These are phyloP conservation scores for Neurospora tetrasperma DNA, from an alignment of 495 filamentous ascomycete species.

Conservation along the genomic window DNA sequence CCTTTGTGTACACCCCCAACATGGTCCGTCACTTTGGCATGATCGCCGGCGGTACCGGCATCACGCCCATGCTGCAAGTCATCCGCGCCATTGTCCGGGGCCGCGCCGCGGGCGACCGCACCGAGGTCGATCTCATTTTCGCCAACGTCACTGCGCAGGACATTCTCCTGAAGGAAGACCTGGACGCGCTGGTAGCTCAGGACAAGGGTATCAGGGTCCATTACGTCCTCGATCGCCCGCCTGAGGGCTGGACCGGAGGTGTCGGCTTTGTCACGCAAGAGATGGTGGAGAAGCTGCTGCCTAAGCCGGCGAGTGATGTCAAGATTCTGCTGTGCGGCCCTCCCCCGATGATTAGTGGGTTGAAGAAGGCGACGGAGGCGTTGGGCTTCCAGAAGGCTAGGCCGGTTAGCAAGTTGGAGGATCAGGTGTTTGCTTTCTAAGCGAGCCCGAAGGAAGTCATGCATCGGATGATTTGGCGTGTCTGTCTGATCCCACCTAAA, in stretches of 20 bases:
- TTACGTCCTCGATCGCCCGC: constrained; percentile 95
- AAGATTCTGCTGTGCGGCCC: constrained; percentile 96
- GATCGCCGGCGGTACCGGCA: constrained; percentile 95
- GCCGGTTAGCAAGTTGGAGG: constrained; percentile 91
- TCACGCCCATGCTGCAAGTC: constrained; percentile 96
- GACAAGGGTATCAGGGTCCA: constrained; percentile 75
- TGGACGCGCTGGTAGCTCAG: constrained; percentile 65
- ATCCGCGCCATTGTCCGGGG: constrained; percentile 82
- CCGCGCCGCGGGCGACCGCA: constrained; percentile 67
- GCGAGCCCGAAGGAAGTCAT: too few species aligned
- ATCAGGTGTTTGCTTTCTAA: constrained; percentile 98
- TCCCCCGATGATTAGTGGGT: constrained; percentile 89
- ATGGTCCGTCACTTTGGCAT: constrained; percentile 92
- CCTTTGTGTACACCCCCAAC: constrained; percentile 92
- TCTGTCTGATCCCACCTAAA: background rate
- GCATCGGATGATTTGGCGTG: background rate
- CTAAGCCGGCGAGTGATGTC: constrained; percentile 73
- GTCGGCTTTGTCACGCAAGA: constrained; percentile 90
- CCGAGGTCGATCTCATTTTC: constrained; percentile 87
- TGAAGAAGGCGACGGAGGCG: constrained; percentile 89
- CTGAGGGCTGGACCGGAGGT: constrained; percentile 77
- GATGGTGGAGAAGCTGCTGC: constrained; percentile 78
- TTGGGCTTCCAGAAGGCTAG: constrained; percentile 85
- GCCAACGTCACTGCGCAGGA: constrained; percentile 91
- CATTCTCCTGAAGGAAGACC: constrained; percentile 83